Base-by-base conservation (phyloP, 768 basidiomycete genomes). In the Amanita rimosa region DNA sequence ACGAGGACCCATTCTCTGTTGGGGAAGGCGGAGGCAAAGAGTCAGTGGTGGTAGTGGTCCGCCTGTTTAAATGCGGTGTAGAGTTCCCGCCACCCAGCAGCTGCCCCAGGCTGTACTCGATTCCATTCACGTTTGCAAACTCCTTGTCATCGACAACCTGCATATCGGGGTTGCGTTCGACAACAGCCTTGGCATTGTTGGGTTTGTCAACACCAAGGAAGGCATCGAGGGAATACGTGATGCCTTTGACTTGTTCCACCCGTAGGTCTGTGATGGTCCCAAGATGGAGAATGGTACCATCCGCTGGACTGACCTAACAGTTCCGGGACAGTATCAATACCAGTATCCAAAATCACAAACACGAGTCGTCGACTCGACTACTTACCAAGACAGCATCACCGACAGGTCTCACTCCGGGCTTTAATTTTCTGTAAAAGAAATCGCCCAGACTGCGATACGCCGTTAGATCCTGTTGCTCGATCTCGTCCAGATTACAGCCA, bases 171-270 rank as follows among this genome's bases (percentile, higher is more conserved):
- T 73, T 70, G 26, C 64, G 68, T 35, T 65, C 59, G 14, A 63
- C 65, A 1, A 71, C 60, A 6, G 76, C 65, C 14, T 63, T 61
- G 0, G 74, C 69, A 6, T 68, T 69, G 14, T 67, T 41, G 4
- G 75, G 74, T 17, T 72, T 67, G 50, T 85, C 79, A 27, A 83
- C 73, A 33, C 96, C 96, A 13, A 99, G 79, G 0, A 99, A 72
- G 0, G 94, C 93, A 53, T 96, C 88, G 10, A 99, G 76, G 1
- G 93, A 96, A 60, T 99, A 99, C 0, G 92, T 96, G 54, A 95
- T 85, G 13, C 96, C 96, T 65, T 99, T 99, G 60, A 99, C 90
- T 65, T 97, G 94, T 61, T 96, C 94, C 45, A 99, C 89, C 22
- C 79, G 78, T 43, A 79, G 71, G 55, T 79, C 78, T 46, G 76